Evolutionary conservation across 805 yeast genomes (phyloP).

Genomic region (Cyberlindnera mrakii): DNA sequence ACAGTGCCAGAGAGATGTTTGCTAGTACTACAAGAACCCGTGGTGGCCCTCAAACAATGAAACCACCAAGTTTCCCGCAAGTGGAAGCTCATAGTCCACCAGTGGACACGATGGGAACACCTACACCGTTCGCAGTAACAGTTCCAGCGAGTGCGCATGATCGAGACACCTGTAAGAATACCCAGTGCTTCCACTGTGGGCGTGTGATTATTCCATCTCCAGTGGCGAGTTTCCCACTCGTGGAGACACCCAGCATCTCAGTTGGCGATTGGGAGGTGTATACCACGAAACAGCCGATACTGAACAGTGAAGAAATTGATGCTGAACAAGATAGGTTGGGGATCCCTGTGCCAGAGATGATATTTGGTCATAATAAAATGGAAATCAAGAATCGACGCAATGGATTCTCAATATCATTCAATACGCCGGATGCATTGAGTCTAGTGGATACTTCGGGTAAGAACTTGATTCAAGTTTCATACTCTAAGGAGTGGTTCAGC

Average conservation of each 20-base stretch:
- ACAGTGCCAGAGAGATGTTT: slow-evolving; percentile 61
- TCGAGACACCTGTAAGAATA: slow-evolving; percentile 29
- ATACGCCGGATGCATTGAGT: slow-evolving; percentile 70
- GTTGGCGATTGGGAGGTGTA: slow-evolving; percentile 71
- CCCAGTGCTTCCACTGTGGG: slow-evolving; percentile 60
- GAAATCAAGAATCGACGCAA: slow-evolving; percentile 37
- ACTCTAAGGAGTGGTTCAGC: slow-evolving; percentile 76
- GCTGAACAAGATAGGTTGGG: slow-evolving; percentile 49
- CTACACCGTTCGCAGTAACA: slow-evolving; percentile 14
- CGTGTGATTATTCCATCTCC: slow-evolving; percentile 76
- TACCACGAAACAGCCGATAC: slow-evolving; percentile 70
- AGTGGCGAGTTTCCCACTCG: slow-evolving; percentile 53
- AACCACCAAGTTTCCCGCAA: not conserved
- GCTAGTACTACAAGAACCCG: slow-evolving; percentile 31
- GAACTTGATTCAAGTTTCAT: slow-evolving; percentile 63
- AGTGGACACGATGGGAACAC: slow-evolving; percentile 6
- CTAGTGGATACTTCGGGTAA: slow-evolving; percentile 49
- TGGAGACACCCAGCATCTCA: slow-evolving; percentile 63
- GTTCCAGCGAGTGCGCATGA: slow-evolving; percentile 40
- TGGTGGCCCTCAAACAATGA: slow-evolving; percentile 7
- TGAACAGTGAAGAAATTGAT: slow-evolving; percentile 70
- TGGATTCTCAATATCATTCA: slow-evolving; percentile 52
- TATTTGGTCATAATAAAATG: slow-evolving; percentile 79
- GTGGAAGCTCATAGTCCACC: slow-evolving; percentile 6
- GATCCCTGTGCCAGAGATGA: slow-evolving; percentile 95